phyloP scores from a whole-genome alignment of 805 yeast genomes.

The Groenewaldozyma salmanticensis region DNA sequence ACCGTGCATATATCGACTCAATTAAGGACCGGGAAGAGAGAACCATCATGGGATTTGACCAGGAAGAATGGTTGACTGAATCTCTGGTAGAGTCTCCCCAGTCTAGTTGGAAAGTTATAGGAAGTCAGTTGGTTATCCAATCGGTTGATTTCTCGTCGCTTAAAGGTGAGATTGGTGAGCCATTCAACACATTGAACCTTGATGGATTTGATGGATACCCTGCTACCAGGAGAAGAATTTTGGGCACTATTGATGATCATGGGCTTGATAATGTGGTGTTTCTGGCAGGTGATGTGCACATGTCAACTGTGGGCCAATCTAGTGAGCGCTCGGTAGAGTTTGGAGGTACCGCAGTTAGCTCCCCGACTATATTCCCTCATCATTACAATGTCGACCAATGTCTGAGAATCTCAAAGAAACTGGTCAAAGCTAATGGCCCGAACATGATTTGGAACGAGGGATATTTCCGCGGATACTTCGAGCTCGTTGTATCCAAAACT shows the following conservation, averaged over 20 bases:
- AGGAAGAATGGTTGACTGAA: constrained; percentile 3
- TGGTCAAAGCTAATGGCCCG: background rate
- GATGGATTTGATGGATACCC: constrained; percentile 6
- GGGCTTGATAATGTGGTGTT: constrained; percentile 2
- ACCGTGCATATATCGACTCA: constrained; percentile 3
- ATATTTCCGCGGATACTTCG: constrained; percentile 1
- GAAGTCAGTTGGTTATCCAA: constrained; percentile 4
- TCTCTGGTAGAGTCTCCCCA: background rate
- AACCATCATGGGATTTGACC: constrained; percentile 6
- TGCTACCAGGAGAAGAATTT: background rate
- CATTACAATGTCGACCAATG: constrained; percentile 1
- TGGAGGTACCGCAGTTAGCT: constrained; percentile 5
- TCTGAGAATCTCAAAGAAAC: background rate
- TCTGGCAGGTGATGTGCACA: constrained; percentile 5
- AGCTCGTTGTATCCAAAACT: background rate
- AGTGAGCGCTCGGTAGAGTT: constrained; percentile 3
- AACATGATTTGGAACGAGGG: constrained; percentile 3
- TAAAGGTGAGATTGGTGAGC: constrained; percentile 2
- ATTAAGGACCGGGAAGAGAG: constrained; percentile 3
- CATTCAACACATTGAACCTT: constrained; percentile 4
- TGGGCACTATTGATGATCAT: background rate
- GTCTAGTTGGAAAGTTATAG: constrained; percentile 2
- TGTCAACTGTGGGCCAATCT: constrained; percentile 2
- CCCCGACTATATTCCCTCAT: constrained; percentile 5
- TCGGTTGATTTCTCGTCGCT: constrained; percentile 1